Conservation (phyloP, 495 filamentous ascomycete species). For the Penicillium egyptiacum region DNA sequence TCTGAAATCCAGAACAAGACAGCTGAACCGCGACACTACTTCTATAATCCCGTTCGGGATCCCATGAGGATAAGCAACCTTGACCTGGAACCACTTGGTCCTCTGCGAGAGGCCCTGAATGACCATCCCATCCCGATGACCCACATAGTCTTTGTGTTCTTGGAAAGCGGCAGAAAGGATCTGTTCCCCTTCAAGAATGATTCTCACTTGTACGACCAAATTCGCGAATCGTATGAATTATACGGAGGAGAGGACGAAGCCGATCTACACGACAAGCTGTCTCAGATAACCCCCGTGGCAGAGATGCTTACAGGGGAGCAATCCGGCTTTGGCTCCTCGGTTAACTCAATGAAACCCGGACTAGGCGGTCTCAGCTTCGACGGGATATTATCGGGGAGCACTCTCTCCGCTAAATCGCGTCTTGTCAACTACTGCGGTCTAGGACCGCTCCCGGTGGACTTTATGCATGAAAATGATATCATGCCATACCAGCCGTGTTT, state of each 20-base stretch:
- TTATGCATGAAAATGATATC: constrained; percentile 42
- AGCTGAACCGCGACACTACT: constrained; percentile 15
- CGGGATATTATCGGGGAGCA: constrained; percentile 42
- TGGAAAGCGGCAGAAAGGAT: constrained; percentile 50
- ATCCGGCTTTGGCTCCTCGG: constrained; percentile 26
- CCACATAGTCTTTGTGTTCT: constrained; percentile 43
- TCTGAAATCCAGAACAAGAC: constrained; percentile 6
- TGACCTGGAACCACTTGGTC: constrained; percentile 32
- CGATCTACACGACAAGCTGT: constrained; percentile 25
- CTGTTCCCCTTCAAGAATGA: constrained; percentile 46
- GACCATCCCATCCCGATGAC: constrained; percentile 37
- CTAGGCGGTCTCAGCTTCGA: constrained; percentile 45
- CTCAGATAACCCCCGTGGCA: constrained; percentile 20
- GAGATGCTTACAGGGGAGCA: constrained; percentile 39
- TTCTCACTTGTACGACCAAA: constrained; percentile 36
- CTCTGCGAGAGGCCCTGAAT: constrained; percentile 31
- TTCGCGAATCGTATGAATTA: constrained; percentile 41
- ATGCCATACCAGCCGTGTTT: constrained; percentile 50
- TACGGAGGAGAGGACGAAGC: constrained; percentile 32
- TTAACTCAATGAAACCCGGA: neutral
- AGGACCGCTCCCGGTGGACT: constrained; percentile 46
- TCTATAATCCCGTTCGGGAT: constrained; percentile 43
- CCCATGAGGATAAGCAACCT: constrained; percentile 47
- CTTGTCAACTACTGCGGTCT: constrained; percentile 48
- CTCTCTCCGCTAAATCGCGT: constrained; percentile 46